Base-by-base conservation (phyloP, 2,329 filamentous ascomycete genomes). In the Lojkania enalia region DNA sequence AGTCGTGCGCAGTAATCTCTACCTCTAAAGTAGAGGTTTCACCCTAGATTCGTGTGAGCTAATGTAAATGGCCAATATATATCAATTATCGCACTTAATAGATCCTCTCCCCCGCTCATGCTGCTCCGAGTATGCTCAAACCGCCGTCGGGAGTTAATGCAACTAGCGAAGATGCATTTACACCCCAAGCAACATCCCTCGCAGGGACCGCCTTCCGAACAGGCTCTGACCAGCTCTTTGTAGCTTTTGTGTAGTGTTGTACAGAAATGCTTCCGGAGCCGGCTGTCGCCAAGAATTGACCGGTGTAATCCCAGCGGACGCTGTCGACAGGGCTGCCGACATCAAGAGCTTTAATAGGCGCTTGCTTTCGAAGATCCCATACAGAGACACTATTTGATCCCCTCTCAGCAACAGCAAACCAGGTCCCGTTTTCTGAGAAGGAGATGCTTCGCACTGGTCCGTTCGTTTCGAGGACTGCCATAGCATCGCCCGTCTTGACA, bases 391-490 rank as follows among this genome's bases (percentile, higher is more conserved):
- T 85, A 16, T 84, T 87, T 54, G 90, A 88, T 20, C 84, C 85
- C 69, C 90, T 85, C 46, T 86, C 84, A 5, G 86, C 85, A 4
- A 90, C 87, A 1, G 92, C 92, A 53, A 99, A 85, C 89, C 91
- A 97, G 60, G 88, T 96, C 18, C 94, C 94, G 59, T 99, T 99
- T 70, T 99, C 94, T 0, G 91, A 96, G 72, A 99, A 99, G 46
- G 81, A 79, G 30, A 99, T 74, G 9, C 84, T 82, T 58, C 88
- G 83, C 2, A 96, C 80, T 0, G 90, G 84, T 0, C 84, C 83
- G 18, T 71, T 65, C 48, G 77, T 71, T 5, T 77, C 75, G 69
- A 95, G 96, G 43, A 82, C 84, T 20, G 89, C 89, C 20, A 89
- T 88, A 54, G 84, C 80, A 48, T 85, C 81, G 27, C 90, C 86